These are phyloP conservation scores for Dothidotthia symphoricarpi DNA, from an alignment of 2,329 filamentous ascomycete genomes.

Conservation along the genomic window DNA sequence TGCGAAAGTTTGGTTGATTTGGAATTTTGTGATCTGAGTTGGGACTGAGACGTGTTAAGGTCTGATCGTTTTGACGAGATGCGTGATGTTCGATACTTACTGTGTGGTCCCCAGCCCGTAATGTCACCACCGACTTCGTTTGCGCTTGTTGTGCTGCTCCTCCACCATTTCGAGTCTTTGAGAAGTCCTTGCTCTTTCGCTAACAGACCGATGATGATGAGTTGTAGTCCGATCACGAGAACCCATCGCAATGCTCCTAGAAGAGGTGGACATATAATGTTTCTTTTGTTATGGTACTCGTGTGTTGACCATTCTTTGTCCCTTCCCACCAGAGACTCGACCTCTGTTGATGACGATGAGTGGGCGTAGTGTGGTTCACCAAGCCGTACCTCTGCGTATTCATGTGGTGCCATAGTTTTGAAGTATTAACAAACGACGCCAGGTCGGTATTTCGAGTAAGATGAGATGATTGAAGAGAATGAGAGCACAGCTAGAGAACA, in stretches of 20 bases:
- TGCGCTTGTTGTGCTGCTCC: constrained; percentile 23
- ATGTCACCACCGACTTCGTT: constrained; percentile 35
- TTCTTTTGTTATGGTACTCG: constrained; percentile 21
- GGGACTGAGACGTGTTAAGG: constrained; percentile 21
- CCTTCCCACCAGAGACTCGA: constrained; percentile 31
- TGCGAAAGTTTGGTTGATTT: constrained; percentile 37
- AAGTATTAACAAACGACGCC: constrained; percentile 17
- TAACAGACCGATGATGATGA: constrained; percentile 31
- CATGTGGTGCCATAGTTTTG: constrained; percentile 30
- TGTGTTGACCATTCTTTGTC: constrained; percentile 28
- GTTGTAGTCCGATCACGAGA: constrained; percentile 30
- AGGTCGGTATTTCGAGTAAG: constrained; percentile 10
- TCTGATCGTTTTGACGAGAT: not conserved
- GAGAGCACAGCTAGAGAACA: constrained; percentile 33
- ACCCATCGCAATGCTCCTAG: constrained; percentile 28
- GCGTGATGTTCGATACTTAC: constrained; percentile 11
- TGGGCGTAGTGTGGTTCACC: constrained; percentile 28
- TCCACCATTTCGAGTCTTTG: constrained; percentile 17
- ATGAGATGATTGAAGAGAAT: constrained; percentile 8
- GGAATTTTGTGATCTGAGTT: constrained; percentile 34
- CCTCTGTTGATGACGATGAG: constrained; percentile 36
- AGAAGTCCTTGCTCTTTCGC: constrained; percentile 33
- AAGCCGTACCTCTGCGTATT: constrained; percentile 30
- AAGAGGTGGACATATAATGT: constrained; percentile 11
- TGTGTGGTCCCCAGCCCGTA: constrained; percentile 35